phyloP scores from a whole-genome alignment of 176 grass and related monocot species.

The Rhynchospora tenuis region DNA sequence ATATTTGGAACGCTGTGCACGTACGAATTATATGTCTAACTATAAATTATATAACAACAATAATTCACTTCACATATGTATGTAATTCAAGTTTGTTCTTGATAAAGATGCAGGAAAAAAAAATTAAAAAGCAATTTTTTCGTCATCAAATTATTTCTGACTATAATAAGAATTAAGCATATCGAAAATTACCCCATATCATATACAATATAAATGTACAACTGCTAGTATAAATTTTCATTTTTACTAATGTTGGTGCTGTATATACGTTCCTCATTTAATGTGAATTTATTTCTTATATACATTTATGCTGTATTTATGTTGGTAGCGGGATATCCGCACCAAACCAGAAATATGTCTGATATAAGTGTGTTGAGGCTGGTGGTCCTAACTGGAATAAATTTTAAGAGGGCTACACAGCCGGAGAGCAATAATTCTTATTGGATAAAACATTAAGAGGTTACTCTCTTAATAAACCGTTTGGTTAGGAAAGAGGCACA shows the following conservation, averaged over 20 bases:
- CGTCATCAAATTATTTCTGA: too few species aligned
- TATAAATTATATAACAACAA: too few species aligned
- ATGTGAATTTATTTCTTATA: neutral
- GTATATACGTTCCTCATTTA: neutral
- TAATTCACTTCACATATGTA: too few species aligned
- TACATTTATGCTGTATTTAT: slow-evolving; percentile 17
- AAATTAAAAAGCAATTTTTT: too few species aligned
- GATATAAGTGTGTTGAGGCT: slow-evolving; percentile 1
- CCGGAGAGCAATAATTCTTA: neutral
- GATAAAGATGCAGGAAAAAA: too few species aligned
- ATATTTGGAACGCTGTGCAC: too few species aligned
- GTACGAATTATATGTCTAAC: too few species aligned
- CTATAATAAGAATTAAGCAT: too few species aligned
- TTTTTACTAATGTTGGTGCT: neutral
- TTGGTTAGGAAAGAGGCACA: neutral
- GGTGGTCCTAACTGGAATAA: neutral
- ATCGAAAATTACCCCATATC: too few species aligned
- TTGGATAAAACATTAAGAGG: neutral
- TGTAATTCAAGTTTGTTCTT: too few species aligned
- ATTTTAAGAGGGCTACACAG: neutral
- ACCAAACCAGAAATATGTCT: neutral
- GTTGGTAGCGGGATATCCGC: neutral
- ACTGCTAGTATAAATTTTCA: neutral
- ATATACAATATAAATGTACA: too few species aligned
- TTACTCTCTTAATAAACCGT: neutral